A percentile compares a stretch with the other conserved stretches of the same genome.
phyloP scores from a whole-genome alignment of 1,284 basidiomycete genomes.

The Exsudoporus floridanus region DNA sequence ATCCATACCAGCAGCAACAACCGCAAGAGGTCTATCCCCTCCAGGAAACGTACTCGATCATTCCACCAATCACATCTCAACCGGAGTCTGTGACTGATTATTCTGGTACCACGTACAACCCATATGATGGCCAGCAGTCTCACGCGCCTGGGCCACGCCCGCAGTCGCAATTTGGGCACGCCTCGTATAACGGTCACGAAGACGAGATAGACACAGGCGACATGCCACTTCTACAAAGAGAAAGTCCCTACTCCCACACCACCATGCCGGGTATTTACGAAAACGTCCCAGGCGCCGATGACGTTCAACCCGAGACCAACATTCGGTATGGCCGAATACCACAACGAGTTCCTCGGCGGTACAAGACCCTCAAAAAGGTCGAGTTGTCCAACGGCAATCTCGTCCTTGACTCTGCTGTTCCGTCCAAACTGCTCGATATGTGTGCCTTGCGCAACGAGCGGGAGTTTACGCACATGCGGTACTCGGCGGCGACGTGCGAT shows the following conservation, averaged over 20 bases:
- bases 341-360: slow-evolving; percentile 78
- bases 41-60: slow-evolving; percentile 19
- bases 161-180: slow-evolving; percentile 30
- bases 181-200: slow-evolving; percentile 38
- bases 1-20: slow-evolving; percentile 36
- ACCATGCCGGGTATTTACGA: slow-evolving; percentile 48
- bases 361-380: slow-evolving; percentile 90
- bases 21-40: slow-evolving; percentile 24
- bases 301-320: slow-evolving; percentile 48
- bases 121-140: slow-evolving; percentile 21
- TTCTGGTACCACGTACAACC: slow-evolving; percentile 23
- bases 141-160: slow-evolving; percentile 23
- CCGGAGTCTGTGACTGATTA: slow-evolving; percentile 33
- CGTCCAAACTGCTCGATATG: slow-evolving; percentile 80
- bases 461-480: slow-evolving; percentile 95
- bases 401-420: slow-evolving; percentile 84
- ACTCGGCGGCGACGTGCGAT: slow-evolving; percentile 91
- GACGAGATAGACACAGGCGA: slow-evolving; percentile 52
- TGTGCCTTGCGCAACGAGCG: slow-evolving; percentile 73
- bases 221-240: slow-evolving; percentile 60
- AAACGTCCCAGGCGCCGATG: slow-evolving; percentile 37
- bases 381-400: slow-evolving; percentile 91
- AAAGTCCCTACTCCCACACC: slow-evolving; percentile 32
- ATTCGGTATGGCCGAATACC: slow-evolving; percentile 85
- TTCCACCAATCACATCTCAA: slow-evolving; percentile 14